Percentiles rank a stretch among this genome's conserved stretches.
Conservation (phyloP, 202 grass and related monocot species). For the Bolboschoenoplectus hybrid region DNA sequence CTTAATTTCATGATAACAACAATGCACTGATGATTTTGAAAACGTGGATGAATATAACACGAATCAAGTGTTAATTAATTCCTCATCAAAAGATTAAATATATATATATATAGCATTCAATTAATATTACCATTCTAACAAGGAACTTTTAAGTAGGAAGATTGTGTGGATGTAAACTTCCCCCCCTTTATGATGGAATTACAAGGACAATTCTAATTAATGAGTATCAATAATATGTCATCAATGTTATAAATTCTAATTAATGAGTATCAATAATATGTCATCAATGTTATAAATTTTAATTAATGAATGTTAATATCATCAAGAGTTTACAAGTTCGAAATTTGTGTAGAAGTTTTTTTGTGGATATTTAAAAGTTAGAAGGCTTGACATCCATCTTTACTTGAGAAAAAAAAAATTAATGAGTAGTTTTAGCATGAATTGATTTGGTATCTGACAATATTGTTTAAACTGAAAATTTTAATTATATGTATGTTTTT, state of each 20-base stretch:
- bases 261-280: not conserved
- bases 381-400: too few relatives aligned
- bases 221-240: not conserved
- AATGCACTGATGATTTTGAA: not conserved
- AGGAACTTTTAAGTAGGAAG: not conserved
- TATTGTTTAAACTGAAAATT: not conserved
- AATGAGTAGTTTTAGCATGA: not conserved
- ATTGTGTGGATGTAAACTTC: not conserved
- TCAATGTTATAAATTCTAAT: not conserved
- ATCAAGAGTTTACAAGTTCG: too few relatives aligned
- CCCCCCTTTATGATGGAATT: not conserved
- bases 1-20: not conserved
- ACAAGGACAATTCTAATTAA: not conserved
- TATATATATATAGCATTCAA: too few relatives aligned
- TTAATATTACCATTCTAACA: not conserved
- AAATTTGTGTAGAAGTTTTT: too few relatives aligned
- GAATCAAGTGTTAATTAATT: conserved; percentile 11
- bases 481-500: not conserved
- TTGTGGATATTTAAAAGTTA: too few relatives aligned
- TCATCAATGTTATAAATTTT: too few relatives aligned
- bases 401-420: too few relatives aligned
- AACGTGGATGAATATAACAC: not conserved
- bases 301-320: not conserved
- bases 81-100: not conserved
- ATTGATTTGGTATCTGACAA: not conserved